These are phyloP conservation scores for Telopea speciosissima DNA, from an alignment of 177 flowering plant genomes.

Conservation along the genomic window DNA sequence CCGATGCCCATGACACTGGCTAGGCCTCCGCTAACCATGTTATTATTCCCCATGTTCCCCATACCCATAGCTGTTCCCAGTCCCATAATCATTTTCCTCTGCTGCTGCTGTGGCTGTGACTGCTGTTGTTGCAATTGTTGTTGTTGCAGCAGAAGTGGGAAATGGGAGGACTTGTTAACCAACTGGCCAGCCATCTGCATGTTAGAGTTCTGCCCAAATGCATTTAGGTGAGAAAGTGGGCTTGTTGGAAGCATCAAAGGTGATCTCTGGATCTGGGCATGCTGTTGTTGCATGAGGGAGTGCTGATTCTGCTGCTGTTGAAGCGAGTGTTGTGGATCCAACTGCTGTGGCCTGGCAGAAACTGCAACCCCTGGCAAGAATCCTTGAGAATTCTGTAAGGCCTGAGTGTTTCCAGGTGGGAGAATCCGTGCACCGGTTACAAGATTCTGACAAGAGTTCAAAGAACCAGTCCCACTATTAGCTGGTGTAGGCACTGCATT, in stretches of 20 bases:
- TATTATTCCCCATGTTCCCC: slow-evolving; percentile 9
- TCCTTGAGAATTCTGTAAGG: background rate
- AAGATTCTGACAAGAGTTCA: slow-evolving; percentile 1
- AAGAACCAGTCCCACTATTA: slow-evolving; percentile 10
- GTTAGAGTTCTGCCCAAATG: background rate
- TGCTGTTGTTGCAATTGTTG: slow-evolving; percentile 8
- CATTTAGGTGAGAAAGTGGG: background rate
- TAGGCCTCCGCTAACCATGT: slow-evolving; percentile 6
- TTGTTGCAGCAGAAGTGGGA: slow-evolving; percentile 6
- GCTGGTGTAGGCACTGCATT: background rate
- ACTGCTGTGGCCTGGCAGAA: slow-evolving; percentile 1
- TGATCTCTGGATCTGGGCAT: slow-evolving; percentile 1
- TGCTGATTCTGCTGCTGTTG: background rate
- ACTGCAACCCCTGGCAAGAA: background rate
- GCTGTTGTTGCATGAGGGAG: slow-evolving; percentile 1
- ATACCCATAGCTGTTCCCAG: slow-evolving; percentile 1
- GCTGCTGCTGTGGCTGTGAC: slow-evolving; percentile 11
- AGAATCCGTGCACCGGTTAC: background rate
- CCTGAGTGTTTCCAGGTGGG: background rate
- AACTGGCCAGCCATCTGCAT: background rate
- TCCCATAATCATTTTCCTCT: slow-evolving; percentile 14
- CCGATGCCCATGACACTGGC: slow-evolving; percentile 6
- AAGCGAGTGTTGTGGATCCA: background rate
- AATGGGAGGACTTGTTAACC: background rate
- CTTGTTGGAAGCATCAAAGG: too few relatives aligned